Evolutionary conservation across 176 grass and related monocot species (phyloP).

Genomic region (barley (Hordeum vulgare)): DNA sequence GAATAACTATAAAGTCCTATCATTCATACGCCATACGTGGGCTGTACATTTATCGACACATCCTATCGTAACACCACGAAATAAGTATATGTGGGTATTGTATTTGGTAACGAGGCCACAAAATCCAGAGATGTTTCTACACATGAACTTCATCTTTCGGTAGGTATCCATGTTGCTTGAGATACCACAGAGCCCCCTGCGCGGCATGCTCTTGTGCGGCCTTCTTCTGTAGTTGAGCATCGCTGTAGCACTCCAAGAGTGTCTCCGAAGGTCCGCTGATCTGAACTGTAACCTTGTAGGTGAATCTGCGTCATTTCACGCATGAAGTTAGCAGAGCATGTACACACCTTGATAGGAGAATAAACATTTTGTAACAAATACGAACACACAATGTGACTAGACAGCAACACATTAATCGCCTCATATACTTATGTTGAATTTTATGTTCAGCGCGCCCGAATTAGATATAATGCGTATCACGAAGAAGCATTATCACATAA

Average conservation of each 20-base stretch:
- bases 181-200: conserved; percentile 73
- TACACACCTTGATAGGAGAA: neutral
- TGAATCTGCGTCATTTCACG: conserved; percentile 58
- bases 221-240: conserved; percentile 63
- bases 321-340: neutral
- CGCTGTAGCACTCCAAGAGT: conserved; percentile 54
- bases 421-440: neutral
- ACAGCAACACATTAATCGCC: neutral
- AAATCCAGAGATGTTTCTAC: conserved; percentile 1
- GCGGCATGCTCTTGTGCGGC: conserved; percentile 73
- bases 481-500: neutral
- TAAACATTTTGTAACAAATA: neutral
- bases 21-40: neutral
- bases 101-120: neutral
- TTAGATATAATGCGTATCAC: neutral
- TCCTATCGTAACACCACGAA: neutral
- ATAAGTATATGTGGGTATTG: neutral
- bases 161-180: conserved; percentile 49
- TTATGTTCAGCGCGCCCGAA: neutral
- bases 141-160: conserved; percentile 7
- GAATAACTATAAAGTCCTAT: neutral
- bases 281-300: conserved; percentile 66
- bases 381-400: neutral
- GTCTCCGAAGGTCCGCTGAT: conserved; percentile 28
- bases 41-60: neutral